phyloP scores from a whole-genome alignment of 768 basidiomycete genomes.

The Termitomyces sp. region DNA sequence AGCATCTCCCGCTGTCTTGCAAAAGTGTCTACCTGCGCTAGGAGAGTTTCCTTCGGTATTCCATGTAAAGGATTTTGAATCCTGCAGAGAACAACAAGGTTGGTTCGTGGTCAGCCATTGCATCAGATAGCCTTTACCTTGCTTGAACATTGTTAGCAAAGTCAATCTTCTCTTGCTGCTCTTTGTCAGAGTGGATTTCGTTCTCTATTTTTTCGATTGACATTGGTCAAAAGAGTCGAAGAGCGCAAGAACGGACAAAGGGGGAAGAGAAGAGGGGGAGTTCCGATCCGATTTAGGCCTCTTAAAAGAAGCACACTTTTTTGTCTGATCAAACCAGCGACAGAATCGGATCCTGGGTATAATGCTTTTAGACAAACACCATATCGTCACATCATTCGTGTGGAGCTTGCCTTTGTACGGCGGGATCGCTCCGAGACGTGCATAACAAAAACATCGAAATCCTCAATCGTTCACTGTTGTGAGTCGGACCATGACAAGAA shows the following conservation, averaged over 20 bases:
- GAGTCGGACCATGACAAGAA: background rate
- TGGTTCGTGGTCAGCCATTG: background rate
- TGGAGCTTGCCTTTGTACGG: background rate
- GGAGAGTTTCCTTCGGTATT: constrained; percentile 54
- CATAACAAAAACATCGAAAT: background rate
- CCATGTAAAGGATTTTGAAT: constrained; percentile 48
- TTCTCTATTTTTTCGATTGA: constrained; percentile 18
- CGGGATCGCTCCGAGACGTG: background rate
- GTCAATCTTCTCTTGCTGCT: constrained; percentile 21
- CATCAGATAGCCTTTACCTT: constrained; percentile 20
- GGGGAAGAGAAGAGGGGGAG: background rate
- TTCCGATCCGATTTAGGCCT: background rate
- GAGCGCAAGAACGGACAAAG: constrained; percentile 10
- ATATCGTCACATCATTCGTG: background rate
- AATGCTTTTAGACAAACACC: background rate
- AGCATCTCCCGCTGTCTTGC: constrained; percentile 42
- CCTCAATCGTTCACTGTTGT: background rate
- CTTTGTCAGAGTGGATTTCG: constrained; percentile 18
- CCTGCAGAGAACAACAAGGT: constrained; percentile 15
- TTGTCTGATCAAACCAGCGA: constrained; percentile 9
- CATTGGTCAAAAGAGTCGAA: constrained; percentile 16
- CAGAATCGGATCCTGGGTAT: constrained; percentile 2
- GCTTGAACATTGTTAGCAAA: constrained; percentile 38
- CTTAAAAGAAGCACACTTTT: constrained; percentile 8
- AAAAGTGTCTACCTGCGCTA: constrained; percentile 58